Evolutionary conservation across 1,284 basidiomycete species (phyloP).

Genomic region (Apiotrichum domesticum): DNA sequence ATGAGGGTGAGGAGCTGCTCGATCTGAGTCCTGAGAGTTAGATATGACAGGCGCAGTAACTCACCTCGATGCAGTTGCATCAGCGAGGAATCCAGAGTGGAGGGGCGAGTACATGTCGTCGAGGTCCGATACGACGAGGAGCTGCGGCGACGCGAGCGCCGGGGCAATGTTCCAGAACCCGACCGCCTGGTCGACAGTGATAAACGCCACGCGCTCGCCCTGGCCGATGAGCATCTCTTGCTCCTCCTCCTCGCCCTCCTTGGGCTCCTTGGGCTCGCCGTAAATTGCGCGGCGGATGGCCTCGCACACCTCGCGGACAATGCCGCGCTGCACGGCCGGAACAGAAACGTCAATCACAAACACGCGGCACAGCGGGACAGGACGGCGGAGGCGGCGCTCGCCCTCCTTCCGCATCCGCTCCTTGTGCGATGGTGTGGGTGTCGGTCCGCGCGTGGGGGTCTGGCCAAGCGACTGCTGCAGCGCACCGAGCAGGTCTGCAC

Average conservation of each 20-base stretch:
- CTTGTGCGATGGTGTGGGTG: constrained; percentile 37
- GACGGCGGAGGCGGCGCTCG: constrained; percentile 50
- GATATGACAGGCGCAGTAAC: constrained; percentile 15
- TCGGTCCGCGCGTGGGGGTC: constrained; percentile 34
- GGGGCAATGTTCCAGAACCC: constrained; percentile 88
- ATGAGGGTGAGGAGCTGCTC: constrained; percentile 55
- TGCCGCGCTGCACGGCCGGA: constrained; percentile 65
- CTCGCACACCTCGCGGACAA: constrained; percentile 65
- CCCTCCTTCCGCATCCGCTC: constrained; percentile 30
- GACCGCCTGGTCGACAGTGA: constrained; percentile 76
- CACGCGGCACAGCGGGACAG: constrained; percentile 68
- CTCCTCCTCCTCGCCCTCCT: constrained; percentile 40
- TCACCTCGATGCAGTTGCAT: constrained; percentile 65
- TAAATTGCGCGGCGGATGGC: constrained; percentile 65
- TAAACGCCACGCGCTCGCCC: constrained; percentile 59
- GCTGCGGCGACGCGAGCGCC: constrained; percentile 56
- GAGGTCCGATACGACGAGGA: constrained; percentile 82
- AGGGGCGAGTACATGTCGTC: constrained; percentile 87
- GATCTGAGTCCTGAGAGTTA: constrained; percentile 32
- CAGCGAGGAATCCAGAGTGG: constrained; percentile 68
- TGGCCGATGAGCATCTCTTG: constrained; percentile 45
- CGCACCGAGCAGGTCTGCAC: constrained; percentile 40
- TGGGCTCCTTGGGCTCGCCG: constrained; percentile 52
- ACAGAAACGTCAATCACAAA: constrained; percentile 84
- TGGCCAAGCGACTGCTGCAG: constrained; percentile 39